A percentile compares a stretch with the other conserved stretches of the same genome.
Conservation (phyloP, 1,139 yeast species). For the Yamadazyma diddensiae region DNA sequence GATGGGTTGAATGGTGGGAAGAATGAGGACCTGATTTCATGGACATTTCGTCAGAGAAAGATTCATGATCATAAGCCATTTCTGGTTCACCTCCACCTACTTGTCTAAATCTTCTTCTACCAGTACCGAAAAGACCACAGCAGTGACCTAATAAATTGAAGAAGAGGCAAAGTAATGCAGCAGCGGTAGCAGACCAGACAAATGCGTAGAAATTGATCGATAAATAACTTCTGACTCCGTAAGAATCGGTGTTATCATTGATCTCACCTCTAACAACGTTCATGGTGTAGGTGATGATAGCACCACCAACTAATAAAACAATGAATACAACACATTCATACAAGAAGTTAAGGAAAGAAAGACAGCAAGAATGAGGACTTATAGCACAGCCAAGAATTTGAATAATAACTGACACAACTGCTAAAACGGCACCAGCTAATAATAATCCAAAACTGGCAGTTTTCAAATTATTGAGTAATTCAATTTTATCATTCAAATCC, state of each 20-base stretch:
- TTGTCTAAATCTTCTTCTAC: slow-evolving; percentile 30
- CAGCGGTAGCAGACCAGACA: slow-evolving; percentile 40
- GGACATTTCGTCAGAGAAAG: slow-evolving; percentile 4
- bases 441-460: slow-evolving; percentile 28
- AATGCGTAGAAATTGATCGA: slow-evolving; percentile 45
- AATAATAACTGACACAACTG: slow-evolving; percentile 27
- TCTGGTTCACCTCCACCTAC: slow-evolving; percentile 16
- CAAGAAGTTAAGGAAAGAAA: slow-evolving; percentile 40
- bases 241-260: slow-evolving; percentile 28
- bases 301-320: slow-evolving; percentile 31
- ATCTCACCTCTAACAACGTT: slow-evolving; percentile 28
- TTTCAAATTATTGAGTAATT: slow-evolving; percentile 26
- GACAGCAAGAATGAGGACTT: slow-evolving; percentile 37
- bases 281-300: slow-evolving; percentile 33
- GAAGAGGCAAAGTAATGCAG: slow-evolving; percentile 32
- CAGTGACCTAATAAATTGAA: slow-evolving; percentile 44
- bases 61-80: slow-evolving; percentile 28
- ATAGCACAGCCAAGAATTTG: slow-evolving; percentile 33
- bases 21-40: slow-evolving; percentile 5
- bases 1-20: too few species aligned
- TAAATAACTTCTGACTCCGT: slow-evolving; percentile 35
- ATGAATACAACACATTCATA: slow-evolving; percentile 32
- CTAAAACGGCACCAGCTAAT: slow-evolving; percentile 25
- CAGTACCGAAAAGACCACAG: slow-evolving; percentile 38
- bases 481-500: slow-evolving; percentile 28